Evolutionary conservation across 768 basidiomycete species (phyloP).

Genomic region (Xanthoconium purpureum): DNA sequence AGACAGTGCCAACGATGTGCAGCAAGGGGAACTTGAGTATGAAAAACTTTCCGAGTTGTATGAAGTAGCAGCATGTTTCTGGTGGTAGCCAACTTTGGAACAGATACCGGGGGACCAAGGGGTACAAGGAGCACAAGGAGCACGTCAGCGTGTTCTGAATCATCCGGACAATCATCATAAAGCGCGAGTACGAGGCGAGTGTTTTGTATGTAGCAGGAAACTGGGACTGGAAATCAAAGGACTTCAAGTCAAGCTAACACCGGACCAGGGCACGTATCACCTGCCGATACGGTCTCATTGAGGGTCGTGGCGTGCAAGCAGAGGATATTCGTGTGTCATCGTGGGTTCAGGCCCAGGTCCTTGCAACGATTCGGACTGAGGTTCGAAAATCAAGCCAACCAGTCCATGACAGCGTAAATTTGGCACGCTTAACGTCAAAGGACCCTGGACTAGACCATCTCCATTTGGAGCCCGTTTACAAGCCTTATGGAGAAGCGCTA

Average conservation of each 20-base stretch:
- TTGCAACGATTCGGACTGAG: background rate
- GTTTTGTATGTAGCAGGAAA: background rate
- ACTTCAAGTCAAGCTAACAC: background rate
- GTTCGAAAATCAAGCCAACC: background rate
- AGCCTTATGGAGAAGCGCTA: too few species aligned
- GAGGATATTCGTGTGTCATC: background rate
- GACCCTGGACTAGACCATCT: too few species aligned
- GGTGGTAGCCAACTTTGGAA: background rate
- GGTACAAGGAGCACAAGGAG: slow-evolving; percentile 7
- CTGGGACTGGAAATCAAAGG: background rate
- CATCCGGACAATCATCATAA: background rate
- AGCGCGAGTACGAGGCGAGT: too few species aligned
- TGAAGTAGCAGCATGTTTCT: background rate
- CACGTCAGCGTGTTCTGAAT: background rate
- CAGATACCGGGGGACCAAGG: background rate
- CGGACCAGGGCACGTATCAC: too few species aligned
- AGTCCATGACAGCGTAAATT: background rate
- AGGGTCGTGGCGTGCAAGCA: background rate
- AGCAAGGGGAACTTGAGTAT: background rate
- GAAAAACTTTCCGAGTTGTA: background rate
- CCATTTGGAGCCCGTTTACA: too few species aligned
- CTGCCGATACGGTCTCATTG: background rate
- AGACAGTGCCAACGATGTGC: background rate
- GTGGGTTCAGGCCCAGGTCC: background rate
- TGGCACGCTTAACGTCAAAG: too few species aligned